Conservation (phyloP, 805 yeast genomes). For the Zygotorulaspora chibaensis region DNA sequence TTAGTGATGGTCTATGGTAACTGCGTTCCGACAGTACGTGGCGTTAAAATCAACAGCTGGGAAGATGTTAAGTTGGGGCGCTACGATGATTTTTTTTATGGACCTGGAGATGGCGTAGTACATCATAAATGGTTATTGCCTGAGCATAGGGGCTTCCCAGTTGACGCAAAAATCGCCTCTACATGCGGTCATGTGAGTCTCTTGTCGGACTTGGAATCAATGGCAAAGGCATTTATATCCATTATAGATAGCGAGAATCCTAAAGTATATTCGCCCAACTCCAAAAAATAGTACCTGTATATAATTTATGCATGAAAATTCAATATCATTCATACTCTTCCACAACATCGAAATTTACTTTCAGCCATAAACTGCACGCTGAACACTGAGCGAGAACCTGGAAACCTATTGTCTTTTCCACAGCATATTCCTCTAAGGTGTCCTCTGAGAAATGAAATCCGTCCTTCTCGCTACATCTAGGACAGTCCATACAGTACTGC, state of each 20-base stretch:
- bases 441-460: conserved; percentile 60
- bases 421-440: conserved; percentile 48
- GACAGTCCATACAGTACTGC: conserved; percentile 50
- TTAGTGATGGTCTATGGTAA: conserved; percentile 78
- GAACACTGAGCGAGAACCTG: conserved; percentile 74
- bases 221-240: conserved; percentile 68
- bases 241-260: conserved; percentile 54
- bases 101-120: conserved; percentile 92
- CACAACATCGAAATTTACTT: conserved; percentile 53
- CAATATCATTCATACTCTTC: conserved; percentile 19
- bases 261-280: neutral
- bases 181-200: conserved; percentile 74
- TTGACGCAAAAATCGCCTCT: conserved; percentile 62
- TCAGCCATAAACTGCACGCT: conserved; percentile 83
- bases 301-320: neutral
- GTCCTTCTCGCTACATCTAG: conserved; percentile 51
- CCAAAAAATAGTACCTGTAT: neutral
- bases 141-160: conserved; percentile 63
- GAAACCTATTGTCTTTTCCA: conserved; percentile 42
- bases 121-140: conserved; percentile 83
- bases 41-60: conserved; percentile 58
- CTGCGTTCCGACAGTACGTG: conserved; percentile 79
- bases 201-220: conserved; percentile 65
- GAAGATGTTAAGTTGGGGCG: conserved; percentile 67
- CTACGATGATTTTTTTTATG: conserved; percentile 73